A percentile compares a stretch with the other conserved stretches of the same genome.
phyloP scores from a whole-genome alignment of 2,329 filamentous ascomycete genomes.

The Incumbomyces lentus region DNA sequence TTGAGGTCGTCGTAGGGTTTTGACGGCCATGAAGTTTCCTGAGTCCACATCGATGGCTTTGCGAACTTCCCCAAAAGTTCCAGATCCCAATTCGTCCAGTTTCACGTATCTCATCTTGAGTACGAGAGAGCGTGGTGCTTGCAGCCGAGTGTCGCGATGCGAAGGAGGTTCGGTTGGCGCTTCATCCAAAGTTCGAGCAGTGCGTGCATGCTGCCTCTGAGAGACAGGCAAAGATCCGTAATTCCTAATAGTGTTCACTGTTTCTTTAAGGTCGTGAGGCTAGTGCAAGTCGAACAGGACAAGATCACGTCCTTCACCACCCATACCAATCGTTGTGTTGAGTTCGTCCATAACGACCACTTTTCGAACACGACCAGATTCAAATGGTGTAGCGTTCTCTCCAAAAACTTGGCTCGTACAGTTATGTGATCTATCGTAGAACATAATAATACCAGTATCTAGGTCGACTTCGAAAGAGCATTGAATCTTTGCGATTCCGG shows the following conservation, averaged over 20 bases:
- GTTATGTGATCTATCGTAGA: slow-evolving; percentile 10
- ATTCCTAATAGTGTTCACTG: neutral
- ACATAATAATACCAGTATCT: neutral
- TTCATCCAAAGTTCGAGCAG: neutral
- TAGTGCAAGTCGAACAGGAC: slow-evolving; percentile 11
- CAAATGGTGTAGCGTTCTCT: slow-evolving; percentile 12
- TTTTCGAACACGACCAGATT: slow-evolving; percentile 10
- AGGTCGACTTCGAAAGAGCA: neutral
- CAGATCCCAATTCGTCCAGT: slow-evolving; percentile 6
- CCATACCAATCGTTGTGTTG: slow-evolving; percentile 15
- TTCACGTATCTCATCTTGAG: slow-evolving; percentile 14
- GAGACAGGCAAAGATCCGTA: neutral
- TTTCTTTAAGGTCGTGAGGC: slow-evolving; percentile 1
- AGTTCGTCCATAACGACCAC: slow-evolving; percentile 11
- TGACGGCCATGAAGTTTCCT: slow-evolving; percentile 17
- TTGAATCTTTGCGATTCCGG: neutral
- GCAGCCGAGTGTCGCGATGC: neutral
- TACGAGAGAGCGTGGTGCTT: neutral
- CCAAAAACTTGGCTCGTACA: slow-evolving; percentile 15
- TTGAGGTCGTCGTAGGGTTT: slow-evolving; percentile 5
- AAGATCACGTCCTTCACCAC: slow-evolving; percentile 8
- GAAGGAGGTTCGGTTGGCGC: neutral
- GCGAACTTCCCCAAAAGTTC: slow-evolving; percentile 16
- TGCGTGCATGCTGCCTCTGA: neutral
- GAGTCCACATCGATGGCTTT: slow-evolving; percentile 17